Evolutionary conservation across 345 rosid genomes (phyloP).

Genomic region (Luvunga scandens): DNA sequence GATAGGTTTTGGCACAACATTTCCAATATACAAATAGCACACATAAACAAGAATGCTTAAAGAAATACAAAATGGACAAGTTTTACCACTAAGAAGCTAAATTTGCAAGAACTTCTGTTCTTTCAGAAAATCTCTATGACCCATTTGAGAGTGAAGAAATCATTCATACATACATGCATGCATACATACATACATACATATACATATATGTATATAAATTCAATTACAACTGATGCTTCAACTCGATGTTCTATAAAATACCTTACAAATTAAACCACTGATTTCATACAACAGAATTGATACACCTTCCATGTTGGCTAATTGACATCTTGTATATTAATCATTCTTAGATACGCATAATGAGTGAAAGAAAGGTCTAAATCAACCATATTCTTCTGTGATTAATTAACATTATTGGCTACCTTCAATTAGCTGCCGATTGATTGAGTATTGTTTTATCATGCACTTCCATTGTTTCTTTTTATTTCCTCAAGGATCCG

Average conservation of each 20-base stretch:
- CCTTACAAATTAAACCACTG: neutral
- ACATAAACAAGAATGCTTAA: neutral
- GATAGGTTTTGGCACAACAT: neutral
- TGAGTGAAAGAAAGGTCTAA: neutral
- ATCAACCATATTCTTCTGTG: neutral
- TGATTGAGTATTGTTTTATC: too few relatives aligned
- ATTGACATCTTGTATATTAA: neutral
- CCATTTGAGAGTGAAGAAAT: neutral
- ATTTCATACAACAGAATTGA: neutral
- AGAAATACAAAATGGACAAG: neutral
- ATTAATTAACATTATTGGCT: neutral
- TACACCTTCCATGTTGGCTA: neutral
- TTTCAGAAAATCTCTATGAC: neutral
- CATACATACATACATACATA: too few relatives aligned
- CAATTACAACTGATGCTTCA: neutral
- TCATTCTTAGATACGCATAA: neutral
- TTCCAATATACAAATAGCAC: neutral
- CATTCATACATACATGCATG: too few relatives aligned
- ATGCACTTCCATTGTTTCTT: too few relatives aligned
- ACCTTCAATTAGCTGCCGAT: neutral
- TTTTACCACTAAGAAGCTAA: neutral
- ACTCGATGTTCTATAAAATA: neutral
- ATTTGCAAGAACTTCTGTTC: neutral
- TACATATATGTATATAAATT: too few relatives aligned
- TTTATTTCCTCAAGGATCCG: too few relatives aligned